Evolutionary conservation across 768 basidiomycete species (phyloP).

Genomic region (Trametes maxima): DNA sequence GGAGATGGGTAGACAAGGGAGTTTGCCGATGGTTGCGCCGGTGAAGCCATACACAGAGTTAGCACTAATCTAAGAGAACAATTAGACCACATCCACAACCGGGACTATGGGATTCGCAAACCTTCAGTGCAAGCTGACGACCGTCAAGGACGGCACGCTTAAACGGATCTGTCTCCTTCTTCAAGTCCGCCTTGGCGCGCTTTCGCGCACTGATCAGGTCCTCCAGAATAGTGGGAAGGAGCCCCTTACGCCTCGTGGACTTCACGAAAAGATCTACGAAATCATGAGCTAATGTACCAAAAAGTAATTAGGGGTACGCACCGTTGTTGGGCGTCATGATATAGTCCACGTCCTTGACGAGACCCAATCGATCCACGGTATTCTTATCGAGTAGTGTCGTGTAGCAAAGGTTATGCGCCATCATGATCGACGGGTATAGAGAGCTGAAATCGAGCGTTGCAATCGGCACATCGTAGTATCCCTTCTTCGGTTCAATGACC

Average conservation of each 20-base stretch:
- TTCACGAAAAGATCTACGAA: constrained; percentile 82
- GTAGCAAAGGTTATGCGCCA: constrained; percentile 99
- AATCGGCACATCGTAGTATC: constrained; percentile 95
- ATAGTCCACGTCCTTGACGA: constrained; percentile 88
- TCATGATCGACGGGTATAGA: constrained; percentile 99
- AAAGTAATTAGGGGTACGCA: constrained; percentile 31
- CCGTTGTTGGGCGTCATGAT: constrained; percentile 96
- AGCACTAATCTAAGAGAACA: constrained; percentile 80
- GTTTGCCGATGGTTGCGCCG: constrained; percentile 94
- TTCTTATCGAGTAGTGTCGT: constrained; percentile 87
- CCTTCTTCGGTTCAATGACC: constrained; percentile 95
- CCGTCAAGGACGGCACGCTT: constrained; percentile 97
- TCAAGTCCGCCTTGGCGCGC: constrained; percentile 92
- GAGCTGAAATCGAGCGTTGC: constrained; percentile 99
- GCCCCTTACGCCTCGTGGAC: constrained; percentile 73
- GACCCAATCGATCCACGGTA: constrained; percentile 74
- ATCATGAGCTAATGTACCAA: neutral
- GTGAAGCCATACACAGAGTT: constrained; percentile 99
- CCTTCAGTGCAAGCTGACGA: constrained; percentile 95
- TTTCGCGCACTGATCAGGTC: constrained; percentile 94
- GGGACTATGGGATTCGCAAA: constrained; percentile 31
- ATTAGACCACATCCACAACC: neutral
- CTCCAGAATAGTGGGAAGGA: constrained; percentile 90
- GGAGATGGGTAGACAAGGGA: constrained; percentile 94
- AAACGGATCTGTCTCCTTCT: constrained; percentile 96